Conservation (phyloP, 768 basidiomycete genomes). For the Guyanaporus albipodus region DNA sequence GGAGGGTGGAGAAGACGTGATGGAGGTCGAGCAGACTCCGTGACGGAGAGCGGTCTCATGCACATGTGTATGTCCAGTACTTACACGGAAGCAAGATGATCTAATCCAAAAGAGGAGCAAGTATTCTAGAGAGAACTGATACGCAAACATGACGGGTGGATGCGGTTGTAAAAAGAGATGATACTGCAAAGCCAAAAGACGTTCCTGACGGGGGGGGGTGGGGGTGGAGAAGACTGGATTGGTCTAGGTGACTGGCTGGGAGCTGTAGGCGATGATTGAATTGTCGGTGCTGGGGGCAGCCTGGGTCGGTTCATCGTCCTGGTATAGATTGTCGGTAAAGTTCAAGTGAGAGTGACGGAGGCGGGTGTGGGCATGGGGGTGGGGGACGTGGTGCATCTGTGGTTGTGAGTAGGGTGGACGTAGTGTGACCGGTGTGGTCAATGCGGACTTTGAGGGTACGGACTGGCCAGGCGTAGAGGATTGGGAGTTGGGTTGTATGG, state of each 20-base stretch:
- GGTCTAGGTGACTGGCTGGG: conserved; percentile 32
- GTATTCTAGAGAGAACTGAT: conserved; percentile 25
- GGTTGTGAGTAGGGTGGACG: conserved; percentile 54
- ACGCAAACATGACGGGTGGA: conserved; percentile 16
- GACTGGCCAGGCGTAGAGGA: conserved; percentile 11
- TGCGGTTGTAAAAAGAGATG: not conserved
- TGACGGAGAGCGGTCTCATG: not conserved
- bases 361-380: conserved; percentile 73
- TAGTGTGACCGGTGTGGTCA: conserved; percentile 42
- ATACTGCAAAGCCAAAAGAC: no score
- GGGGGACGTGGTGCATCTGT: conserved; percentile 78
- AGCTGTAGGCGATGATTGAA: conserved; percentile 48
- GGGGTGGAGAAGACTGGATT: no score
- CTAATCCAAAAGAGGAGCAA: conserved; percentile 21
- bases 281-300: conserved; percentile 31
- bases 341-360: conserved; percentile 60
- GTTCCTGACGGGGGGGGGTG: no score
- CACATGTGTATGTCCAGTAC: conserved; percentile 2
- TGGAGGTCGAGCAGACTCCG: conserved; percentile 46
- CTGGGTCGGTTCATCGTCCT: conserved; percentile 27
- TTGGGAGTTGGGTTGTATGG: conserved; percentile 23
- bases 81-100: conserved; percentile 15
- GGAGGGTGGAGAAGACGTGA: conserved; percentile 34
- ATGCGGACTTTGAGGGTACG: conserved; percentile 29
- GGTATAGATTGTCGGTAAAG: conserved; percentile 39